A percentile compares a stretch with the other conserved stretches of the same genome.
Conservation (phyloP, 2,329 filamentous ascomycete species). For the Penicillium fuscoglaucum region DNA sequence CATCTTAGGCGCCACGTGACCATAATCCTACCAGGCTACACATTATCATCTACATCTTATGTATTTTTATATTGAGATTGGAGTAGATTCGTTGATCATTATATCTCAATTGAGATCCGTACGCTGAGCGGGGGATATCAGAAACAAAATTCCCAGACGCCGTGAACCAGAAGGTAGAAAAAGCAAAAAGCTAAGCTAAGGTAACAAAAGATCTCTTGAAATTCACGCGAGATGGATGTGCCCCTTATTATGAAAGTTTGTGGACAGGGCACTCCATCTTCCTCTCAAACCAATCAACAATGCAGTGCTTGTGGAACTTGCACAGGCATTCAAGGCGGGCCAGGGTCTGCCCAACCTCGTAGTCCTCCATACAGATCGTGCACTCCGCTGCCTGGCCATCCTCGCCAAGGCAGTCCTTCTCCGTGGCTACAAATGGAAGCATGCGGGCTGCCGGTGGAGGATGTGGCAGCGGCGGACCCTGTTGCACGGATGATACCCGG, state of each 20-base stretch:
- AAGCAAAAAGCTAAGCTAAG: background rate
- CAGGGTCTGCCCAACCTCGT: slow-evolving; percentile 59
- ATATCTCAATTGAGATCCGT: background rate
- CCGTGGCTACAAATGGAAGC: slow-evolving; percentile 57
- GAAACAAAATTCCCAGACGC: slow-evolving; percentile 6
- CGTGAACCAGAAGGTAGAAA: background rate
- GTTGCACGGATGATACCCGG: slow-evolving; percentile 20
- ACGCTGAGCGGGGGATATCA: slow-evolving; percentile 13
- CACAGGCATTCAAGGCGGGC: slow-evolving; percentile 63
- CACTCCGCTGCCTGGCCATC: slow-evolving; percentile 59
- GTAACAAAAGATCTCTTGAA: slow-evolving; percentile 12
- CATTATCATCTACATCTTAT: background rate
- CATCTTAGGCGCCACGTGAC: slow-evolving; percentile 4
- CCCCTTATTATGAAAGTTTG: slow-evolving; percentile 38
- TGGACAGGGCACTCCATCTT: slow-evolving; percentile 63
- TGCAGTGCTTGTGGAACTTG: slow-evolving; percentile 63
- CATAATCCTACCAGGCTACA: background rate
- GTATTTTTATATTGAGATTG: background rate
- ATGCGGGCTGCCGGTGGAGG: slow-evolving; percentile 37
- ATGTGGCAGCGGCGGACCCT: slow-evolving; percentile 22
- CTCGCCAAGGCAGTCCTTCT: slow-evolving; percentile 61
- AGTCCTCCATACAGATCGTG: slow-evolving; percentile 66
- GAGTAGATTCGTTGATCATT: background rate
- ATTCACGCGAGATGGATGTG: background rate
- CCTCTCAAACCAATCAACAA: slow-evolving; percentile 61